Conservation (phyloP, 345 rosid species). For the Aquilaria sinensis region DNA sequence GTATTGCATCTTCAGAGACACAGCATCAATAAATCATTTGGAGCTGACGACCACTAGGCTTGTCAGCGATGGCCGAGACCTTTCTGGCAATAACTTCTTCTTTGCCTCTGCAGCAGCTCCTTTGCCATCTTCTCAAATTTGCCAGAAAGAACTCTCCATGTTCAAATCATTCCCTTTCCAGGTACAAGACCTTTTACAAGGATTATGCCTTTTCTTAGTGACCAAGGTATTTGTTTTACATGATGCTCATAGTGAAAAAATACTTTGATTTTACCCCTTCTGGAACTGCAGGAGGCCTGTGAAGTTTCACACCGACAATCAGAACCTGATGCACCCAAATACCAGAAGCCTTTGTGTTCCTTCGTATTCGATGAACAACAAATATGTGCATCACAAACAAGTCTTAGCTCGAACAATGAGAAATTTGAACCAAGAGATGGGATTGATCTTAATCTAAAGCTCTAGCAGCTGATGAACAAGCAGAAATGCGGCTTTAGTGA, state of each 20-base stretch:
- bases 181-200: slow-evolving; percentile 15
- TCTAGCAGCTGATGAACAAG: slow-evolving; percentile 12
- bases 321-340: slow-evolving; percentile 5
- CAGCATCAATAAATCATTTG: slow-evolving; percentile 14
- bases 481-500: too few species aligned
- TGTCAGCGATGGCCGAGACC: slow-evolving; percentile 20
- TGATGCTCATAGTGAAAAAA: too few species aligned
- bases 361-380: slow-evolving; percentile 33
- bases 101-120: slow-evolving; percentile 30
- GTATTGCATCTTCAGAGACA: slow-evolving; percentile 22
- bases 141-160: slow-evolving; percentile 21
- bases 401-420: slow-evolving; percentile 24
- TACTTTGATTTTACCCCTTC: slow-evolving; percentile 1
- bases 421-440: slow-evolving; percentile 33
- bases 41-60: slow-evolving; percentile 22
- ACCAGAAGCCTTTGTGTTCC: slow-evolving; percentile 33
- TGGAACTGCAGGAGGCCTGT: slow-evolving; percentile 28
- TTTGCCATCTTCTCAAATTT: slow-evolving; percentile 13
- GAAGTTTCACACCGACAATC: slow-evolving; percentile 14
- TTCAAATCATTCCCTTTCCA: slow-evolving; percentile 10
- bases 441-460: slow-evolving; percentile 55
- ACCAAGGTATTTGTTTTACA: not conserved
- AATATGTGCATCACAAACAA: slow-evolving; percentile 19
- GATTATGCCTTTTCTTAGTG: not conserved
- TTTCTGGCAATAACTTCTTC: slow-evolving; percentile 23